A percentile compares a stretch with the other conserved stretches of the same genome.
phyloP scores from a whole-genome alignment of 768 basidiomycete genomes.

The Strobilomyces dryophilus region DNA sequence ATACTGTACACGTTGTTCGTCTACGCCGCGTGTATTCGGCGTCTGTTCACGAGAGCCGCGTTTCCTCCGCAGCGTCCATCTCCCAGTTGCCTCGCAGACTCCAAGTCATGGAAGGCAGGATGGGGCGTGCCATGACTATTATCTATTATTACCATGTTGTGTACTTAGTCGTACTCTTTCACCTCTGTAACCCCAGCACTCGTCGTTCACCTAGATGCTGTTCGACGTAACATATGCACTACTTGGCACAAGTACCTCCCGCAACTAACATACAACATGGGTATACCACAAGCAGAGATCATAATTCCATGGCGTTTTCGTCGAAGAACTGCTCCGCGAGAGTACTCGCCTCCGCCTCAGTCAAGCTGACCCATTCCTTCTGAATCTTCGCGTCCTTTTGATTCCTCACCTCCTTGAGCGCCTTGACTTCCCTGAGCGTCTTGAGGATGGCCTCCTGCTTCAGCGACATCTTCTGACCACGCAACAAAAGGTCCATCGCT shows the following conservation, averaged over 20 bases:
- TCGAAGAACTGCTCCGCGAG: constrained; percentile 14
- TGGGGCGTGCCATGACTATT: constrained; percentile 15
- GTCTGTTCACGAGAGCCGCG: no score
- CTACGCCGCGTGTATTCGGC: no score
- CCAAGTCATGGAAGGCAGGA: no score
- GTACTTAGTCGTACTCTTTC: no score
- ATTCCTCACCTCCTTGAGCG: constrained; percentile 4
- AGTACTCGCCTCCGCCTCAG: constrained; percentile 3
- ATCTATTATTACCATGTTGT: neutral
- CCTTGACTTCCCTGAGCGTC: constrained; percentile 10
- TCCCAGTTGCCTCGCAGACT: no score
- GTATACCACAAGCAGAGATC: neutral
- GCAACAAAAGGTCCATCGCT: constrained; percentile 14
- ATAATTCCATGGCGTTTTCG: constrained; percentile 6
- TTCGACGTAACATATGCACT: no score
- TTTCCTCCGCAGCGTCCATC: no score
- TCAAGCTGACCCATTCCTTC: constrained; percentile 10
- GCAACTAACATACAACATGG: neutral
- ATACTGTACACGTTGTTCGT: no score
- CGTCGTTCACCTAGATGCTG: neutral
- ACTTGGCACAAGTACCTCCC: no score
- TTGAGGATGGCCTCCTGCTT: constrained; percentile 10
- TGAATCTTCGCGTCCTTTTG: neutral
- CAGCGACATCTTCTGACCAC: constrained; percentile 4
- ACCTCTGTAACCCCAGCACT: no score